A percentile compares a stretch with the other conserved stretches of the same genome.
Evolutionary conservation across 1,139 yeast genomes (phyloP).

Genomic region (Candida smagusa): DNA sequence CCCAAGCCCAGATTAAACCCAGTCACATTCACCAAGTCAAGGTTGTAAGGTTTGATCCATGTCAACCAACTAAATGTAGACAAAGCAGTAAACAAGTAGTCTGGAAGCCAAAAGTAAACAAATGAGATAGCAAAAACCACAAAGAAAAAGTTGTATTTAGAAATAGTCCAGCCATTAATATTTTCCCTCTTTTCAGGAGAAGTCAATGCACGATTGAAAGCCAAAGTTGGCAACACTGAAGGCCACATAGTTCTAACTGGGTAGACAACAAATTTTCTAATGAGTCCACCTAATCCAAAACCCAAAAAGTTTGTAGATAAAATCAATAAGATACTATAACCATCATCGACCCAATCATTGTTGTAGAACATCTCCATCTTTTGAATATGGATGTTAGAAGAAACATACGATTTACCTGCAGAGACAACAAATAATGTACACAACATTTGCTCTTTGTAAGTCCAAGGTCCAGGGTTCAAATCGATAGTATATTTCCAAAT

Average conservation of each 20-base stretch:
- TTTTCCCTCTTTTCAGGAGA: conserved; percentile 14
- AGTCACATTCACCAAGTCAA: conserved; percentile 15
- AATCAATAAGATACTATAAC: conserved; percentile 15
- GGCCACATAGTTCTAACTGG: conserved; percentile 17
- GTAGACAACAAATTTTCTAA: conserved; percentile 18
- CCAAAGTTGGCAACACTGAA: conserved; percentile 16
- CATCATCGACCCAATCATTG: conserved; percentile 16
- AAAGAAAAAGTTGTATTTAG: conserved; percentile 15
- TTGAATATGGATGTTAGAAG: conserved; percentile 17
- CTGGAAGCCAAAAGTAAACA: conserved; percentile 18
- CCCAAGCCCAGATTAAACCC: conserved; percentile 17
- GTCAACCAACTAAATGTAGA: conserved; percentile 19
- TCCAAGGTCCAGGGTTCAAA: conserved; percentile 25
- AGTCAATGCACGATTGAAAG: conserved; percentile 18
- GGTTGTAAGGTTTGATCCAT: conserved; percentile 19
- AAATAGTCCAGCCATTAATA: conserved; percentile 19
- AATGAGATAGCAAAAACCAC: conserved; percentile 12
- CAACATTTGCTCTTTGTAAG: conserved; percentile 20
- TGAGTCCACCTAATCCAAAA: conserved; percentile 21
- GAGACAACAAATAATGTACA: conserved; percentile 18
- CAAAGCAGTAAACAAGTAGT: conserved; percentile 15
- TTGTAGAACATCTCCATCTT: conserved; percentile 13
- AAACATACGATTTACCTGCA: conserved; percentile 9
- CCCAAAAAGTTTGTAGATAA: conserved; percentile 19
- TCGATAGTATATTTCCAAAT: conserved; percentile 16